Evolutionary conservation across 148 eudicot species (phyloP).

Genomic region (Euryodendron excelsum): DNA sequence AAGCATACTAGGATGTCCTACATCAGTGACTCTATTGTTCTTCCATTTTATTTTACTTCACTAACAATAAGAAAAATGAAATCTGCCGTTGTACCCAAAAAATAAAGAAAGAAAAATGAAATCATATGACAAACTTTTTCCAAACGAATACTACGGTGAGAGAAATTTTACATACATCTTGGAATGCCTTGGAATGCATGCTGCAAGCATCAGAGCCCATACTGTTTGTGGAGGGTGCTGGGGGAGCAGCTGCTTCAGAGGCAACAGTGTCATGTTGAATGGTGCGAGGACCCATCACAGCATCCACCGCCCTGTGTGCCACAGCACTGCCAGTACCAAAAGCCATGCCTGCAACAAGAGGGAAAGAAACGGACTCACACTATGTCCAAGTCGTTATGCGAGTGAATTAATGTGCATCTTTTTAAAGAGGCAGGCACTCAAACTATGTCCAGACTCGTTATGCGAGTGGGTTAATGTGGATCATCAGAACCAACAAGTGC

Average conservation of each 20-base stretch:
- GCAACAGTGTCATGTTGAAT: slow-evolving; percentile 66
- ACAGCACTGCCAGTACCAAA: slow-evolving; percentile 87
- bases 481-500: background rate
- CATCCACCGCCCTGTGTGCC: slow-evolving; percentile 83
- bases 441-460: background rate
- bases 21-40: background rate
- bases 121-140: too few relatives aligned
- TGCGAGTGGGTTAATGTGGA: background rate
- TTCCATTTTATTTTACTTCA: background rate
- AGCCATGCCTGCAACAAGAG: slow-evolving; percentile 58
- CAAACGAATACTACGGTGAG: background rate
- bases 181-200: slow-evolving; percentile 70
- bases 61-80: background rate
- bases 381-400: background rate
- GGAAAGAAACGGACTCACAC: background rate
- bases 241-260: slow-evolving; percentile 46
- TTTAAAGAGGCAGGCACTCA: too few relatives aligned
- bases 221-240: slow-evolving; percentile 36
- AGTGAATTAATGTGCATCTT: background rate
- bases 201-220: slow-evolving; percentile 62
- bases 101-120: too few relatives aligned
- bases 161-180: slow-evolving; percentile 48
- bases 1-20: background rate
- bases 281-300: slow-evolving; percentile 78
- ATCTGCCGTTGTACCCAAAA: too few relatives aligned